Evolutionary conservation across 345 rosid genomes (phyloP), one percentile per base, ranked within the genome.

Genomic region (Hypericum perforatum): DNA sequence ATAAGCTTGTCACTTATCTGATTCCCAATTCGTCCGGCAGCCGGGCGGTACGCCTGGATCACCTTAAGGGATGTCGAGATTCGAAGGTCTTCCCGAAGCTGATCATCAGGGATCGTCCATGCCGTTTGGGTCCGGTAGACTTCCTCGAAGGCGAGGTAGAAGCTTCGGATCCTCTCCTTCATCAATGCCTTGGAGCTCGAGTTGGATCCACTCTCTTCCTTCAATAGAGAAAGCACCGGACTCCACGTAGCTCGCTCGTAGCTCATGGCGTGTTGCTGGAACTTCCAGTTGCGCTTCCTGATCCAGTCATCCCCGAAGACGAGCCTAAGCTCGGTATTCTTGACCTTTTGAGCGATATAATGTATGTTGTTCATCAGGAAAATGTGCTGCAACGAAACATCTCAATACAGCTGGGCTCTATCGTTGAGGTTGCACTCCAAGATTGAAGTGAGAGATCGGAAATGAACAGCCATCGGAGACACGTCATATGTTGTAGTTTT

Each of bases 281-380:
- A 77, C 56, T 79, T 86, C 84, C 84, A 69, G 67, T 82, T 86
- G 67, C 72, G 85, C 64, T 79, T 86, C 39, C 91, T 65, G 50
- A 70, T 79, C 97, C 97, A 90, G 16, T 76, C 81, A 49, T 81
- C 91, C 32, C 84, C 91, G 0, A 86, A 84, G 41, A 82, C 63
- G 36, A 50, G 71, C 57, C 79, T 62, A 37, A 90, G 85, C 53
- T 84, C 91, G 0, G 94, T 82, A 46, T 74, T 73, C 61, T 73
- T 70, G 45, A 82, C 89, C 67, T 90, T 90, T 49, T 82, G 74
- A 8, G 91, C 79, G 81, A 90, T 86, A 81, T 90, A 90, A 61
- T 90, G 78, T 32, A 90, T 63, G 51, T 90, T 90, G 84, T 90
- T 90, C 81, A 84, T 78, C 65, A 90, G 64, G 69, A 90, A 90